Conservation (phyloP, 495 filamentous ascomycete species). For the Aspergillus nanangensis region DNA sequence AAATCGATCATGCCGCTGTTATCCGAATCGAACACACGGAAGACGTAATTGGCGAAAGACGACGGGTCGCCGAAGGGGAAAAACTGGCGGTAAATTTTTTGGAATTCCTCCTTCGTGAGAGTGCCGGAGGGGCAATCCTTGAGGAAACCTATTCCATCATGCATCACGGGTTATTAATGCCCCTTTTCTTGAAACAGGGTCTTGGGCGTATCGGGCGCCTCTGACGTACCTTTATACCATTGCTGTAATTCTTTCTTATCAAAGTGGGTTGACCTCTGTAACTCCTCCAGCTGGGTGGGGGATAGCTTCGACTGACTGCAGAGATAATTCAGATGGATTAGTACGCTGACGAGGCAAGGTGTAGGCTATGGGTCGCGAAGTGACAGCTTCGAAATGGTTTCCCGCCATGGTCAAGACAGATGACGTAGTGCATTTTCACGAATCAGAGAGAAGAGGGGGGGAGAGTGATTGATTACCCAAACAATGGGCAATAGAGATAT, state of each 20-base stretch:
- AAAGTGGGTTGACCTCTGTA: slow-evolving; percentile 95
- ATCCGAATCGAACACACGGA: slow-evolving; percentile 97
- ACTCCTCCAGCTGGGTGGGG: slow-evolving; percentile 86
- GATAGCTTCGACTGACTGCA: slow-evolving; percentile 89
- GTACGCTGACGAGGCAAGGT: background rate
- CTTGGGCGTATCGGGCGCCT: background rate
- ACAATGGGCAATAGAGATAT: too few species aligned
- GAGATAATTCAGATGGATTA: background rate
- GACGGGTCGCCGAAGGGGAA: slow-evolving; percentile 98
- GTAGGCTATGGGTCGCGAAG: too few species aligned
- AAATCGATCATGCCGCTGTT: slow-evolving; percentile 98
- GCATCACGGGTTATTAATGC: too few species aligned
- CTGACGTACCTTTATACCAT: slow-evolving; percentile 91
- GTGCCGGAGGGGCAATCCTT: slow-evolving; percentile 97
- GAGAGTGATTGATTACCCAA: too few species aligned
- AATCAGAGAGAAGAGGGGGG: too few species aligned
- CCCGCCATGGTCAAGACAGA: too few species aligned
- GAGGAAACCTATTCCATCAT: slow-evolving; percentile 67
- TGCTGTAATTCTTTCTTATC: slow-evolving; percentile 99
- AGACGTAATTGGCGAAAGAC: slow-evolving; percentile 96
- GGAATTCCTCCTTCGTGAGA: slow-evolving; percentile 96
- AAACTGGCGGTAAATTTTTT: slow-evolving; percentile 99
- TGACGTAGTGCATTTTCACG: too few species aligned
- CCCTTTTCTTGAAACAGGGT: background rate
- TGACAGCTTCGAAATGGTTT: too few species aligned